These are phyloP conservation scores for Globisporangium alternatum DNA, from an alignment of 352 stramenopile genomes.

Conservation along the genomic window DNA sequence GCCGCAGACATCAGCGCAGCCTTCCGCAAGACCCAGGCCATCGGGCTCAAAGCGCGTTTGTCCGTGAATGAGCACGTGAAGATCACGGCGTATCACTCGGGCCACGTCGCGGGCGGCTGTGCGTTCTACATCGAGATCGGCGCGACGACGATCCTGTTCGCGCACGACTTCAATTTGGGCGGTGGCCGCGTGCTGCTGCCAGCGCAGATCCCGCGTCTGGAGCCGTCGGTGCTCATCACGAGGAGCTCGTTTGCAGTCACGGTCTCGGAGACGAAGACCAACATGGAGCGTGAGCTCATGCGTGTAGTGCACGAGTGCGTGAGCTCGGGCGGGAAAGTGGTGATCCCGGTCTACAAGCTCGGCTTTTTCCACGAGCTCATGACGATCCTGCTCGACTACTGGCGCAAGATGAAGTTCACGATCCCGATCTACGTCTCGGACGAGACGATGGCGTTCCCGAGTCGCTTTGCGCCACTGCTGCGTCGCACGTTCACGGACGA, in stretches of 20 bases:
- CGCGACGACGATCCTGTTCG: conserved; percentile 63
- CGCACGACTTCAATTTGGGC: conserved; percentile 78
- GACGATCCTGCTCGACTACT: conserved; percentile 71
- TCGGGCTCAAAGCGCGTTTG: conserved; percentile 52
- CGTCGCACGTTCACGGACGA: conserved; percentile 55
- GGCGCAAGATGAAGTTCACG: conserved; percentile 46
- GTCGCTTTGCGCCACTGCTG: conserved; percentile 55
- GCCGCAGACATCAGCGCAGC: conserved; percentile 50
- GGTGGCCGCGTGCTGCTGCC: conserved; percentile 68
- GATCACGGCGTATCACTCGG: conserved; percentile 77
- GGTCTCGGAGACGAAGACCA: conserved; percentile 76
- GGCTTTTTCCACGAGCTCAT: conserved; percentile 83
- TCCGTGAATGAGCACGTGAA: conserved; percentile 66
- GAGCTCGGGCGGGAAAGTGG: conserved; percentile 72
- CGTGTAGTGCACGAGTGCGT: conserved; percentile 79
- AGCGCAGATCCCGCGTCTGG: conserved; percentile 62
- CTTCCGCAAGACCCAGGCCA: conserved; percentile 49
- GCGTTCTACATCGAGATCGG: conserved; percentile 78
- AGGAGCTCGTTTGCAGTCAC: conserved; percentile 77
- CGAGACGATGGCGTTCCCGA: conserved; percentile 52
- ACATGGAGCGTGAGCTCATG: conserved; percentile 80
- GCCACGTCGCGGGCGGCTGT: conserved; percentile 75
- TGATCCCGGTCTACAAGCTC: conserved; percentile 73
- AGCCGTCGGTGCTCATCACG: conserved; percentile 58
- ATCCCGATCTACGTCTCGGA: conserved; percentile 74